These are phyloP conservation scores for Exophiala spinifera DNA, from an alignment of 2,329 filamentous ascomycete species.

Conservation along the genomic window DNA sequence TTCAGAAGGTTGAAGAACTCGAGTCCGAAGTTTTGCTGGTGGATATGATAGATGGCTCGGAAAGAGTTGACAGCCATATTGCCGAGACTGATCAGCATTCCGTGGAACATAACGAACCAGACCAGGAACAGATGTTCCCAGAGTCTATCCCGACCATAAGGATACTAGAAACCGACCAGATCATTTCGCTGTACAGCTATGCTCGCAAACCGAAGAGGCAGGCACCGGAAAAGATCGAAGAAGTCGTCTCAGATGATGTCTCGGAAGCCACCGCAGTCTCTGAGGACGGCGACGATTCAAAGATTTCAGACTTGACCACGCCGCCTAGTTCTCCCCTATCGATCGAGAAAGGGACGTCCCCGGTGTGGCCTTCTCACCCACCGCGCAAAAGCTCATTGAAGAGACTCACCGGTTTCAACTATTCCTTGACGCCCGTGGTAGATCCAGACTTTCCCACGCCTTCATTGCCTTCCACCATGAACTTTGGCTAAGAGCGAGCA, in stretches of 20 bases:
- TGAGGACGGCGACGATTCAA: background rate
- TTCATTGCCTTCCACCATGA: background rate
- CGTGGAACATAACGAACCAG: background rate
- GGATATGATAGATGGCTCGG: too few species aligned
- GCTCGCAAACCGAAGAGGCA: background rate
- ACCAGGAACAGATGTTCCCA: background rate
- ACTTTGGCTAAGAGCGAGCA: background rate
- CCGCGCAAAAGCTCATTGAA: constrained; percentile 15
- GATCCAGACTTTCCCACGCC: constrained; percentile 4
- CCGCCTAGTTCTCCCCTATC: background rate
- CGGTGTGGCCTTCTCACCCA: background rate
- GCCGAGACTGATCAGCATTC: background rate
- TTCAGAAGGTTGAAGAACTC: too few species aligned
- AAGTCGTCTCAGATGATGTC: background rate
- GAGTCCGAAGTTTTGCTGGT: too few species aligned
- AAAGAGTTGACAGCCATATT: too few species aligned
- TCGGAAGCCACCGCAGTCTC: background rate
- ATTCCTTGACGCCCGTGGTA: background rate
- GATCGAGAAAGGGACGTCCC: background rate
- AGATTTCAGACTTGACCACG: background rate
- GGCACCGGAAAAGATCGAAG: background rate
- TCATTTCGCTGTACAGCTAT: background rate
- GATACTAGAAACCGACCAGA: background rate
- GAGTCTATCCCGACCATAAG: too few species aligned
- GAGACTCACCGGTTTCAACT: constrained; percentile 1